Evolutionary conservation across 805 yeast species (phyloP).

Genomic region (Middelhovenomyces tepae): DNA sequence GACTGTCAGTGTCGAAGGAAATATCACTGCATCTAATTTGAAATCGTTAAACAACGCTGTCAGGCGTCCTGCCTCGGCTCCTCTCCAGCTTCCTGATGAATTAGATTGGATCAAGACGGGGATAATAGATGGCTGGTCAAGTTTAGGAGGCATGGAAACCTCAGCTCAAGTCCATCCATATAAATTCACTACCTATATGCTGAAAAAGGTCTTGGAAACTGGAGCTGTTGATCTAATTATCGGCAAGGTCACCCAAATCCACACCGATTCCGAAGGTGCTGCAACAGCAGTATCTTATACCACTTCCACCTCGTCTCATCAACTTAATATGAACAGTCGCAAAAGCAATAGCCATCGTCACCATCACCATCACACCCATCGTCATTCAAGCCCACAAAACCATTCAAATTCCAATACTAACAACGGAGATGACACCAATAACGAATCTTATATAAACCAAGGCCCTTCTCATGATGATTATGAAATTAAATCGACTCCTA

Average conservation of each 20-base stretch:
- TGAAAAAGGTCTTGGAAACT: slow-evolving; percentile 69
- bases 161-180: slow-evolving; percentile 98
- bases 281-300: slow-evolving; percentile 65
- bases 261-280: slow-evolving; percentile 53
- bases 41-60: slow-evolving; percentile 2
- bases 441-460: too few species aligned
- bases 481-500: too few species aligned
- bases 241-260: slow-evolving; percentile 72
- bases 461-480: too few species aligned
- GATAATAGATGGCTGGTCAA: slow-evolving; percentile 63
- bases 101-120: slow-evolving; percentile 64
- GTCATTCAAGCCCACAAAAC: background rate
- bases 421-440: too few species aligned
- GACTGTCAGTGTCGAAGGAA: slow-evolving; percentile 83
- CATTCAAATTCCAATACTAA: too few species aligned
- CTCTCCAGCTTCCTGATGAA: slow-evolving; percentile 42
- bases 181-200: slow-evolving; percentile 76
- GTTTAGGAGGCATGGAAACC: slow-evolving; percentile 73
- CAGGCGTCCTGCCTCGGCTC: slow-evolving; percentile 1
- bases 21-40: slow-evolving; percentile 31
- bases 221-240: slow-evolving; percentile 78
- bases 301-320: slow-evolving; percentile 30
- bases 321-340: too few species aligned
- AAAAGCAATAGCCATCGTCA: background rate
- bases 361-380: background rate